These are phyloP conservation scores for Spatholobus suberectus DNA, from an alignment of 306 rosid species.

Conservation along the genomic window DNA sequence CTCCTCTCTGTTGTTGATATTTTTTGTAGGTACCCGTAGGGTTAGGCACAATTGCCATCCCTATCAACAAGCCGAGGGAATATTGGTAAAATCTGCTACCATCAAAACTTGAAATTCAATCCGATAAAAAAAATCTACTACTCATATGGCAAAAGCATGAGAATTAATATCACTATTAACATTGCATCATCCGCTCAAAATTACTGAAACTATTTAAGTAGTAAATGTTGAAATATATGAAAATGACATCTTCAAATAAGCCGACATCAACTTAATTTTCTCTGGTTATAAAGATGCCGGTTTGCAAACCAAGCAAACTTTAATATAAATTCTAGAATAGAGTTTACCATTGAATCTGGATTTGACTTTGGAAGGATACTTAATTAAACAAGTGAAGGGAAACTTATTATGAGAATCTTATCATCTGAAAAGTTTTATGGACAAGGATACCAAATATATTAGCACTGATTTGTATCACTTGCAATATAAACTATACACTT, in stretches of 20 bases:
- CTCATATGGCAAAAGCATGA: neutral
- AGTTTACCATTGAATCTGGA: constrained; percentile 7
- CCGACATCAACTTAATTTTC: neutral
- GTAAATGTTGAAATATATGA: neutral
- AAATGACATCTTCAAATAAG: constrained; percentile 17
- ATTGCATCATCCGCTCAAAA: neutral
- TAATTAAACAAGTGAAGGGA: constrained; percentile 16
- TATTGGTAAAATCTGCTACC: constrained; percentile 88
- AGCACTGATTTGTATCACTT: too few relatives aligned
- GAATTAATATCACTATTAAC: constrained; percentile 6
- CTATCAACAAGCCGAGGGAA: constrained; percentile 93
- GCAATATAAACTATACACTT: too few relatives aligned
- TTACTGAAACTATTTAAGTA: neutral
- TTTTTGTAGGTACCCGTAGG: too few relatives aligned
- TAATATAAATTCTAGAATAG: constrained; percentile 24
- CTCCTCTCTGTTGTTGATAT: too few relatives aligned
- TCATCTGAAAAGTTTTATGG: constrained; percentile 1
- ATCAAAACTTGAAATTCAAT: constrained; percentile 40
- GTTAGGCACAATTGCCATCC: too few relatives aligned
- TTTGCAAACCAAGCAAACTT: constrained; percentile 14
- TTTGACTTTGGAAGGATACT: constrained; percentile 30
- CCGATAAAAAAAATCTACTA: neutral
- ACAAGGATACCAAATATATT: constrained; percentile 8
- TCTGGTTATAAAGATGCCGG: neutral
- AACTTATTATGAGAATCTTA: neutral